Evolutionary conservation across 1,284 basidiomycete genomes (phyloP), one percentile per base, ranked within the genome.

Genomic region (Tilletia indica): DNA sequence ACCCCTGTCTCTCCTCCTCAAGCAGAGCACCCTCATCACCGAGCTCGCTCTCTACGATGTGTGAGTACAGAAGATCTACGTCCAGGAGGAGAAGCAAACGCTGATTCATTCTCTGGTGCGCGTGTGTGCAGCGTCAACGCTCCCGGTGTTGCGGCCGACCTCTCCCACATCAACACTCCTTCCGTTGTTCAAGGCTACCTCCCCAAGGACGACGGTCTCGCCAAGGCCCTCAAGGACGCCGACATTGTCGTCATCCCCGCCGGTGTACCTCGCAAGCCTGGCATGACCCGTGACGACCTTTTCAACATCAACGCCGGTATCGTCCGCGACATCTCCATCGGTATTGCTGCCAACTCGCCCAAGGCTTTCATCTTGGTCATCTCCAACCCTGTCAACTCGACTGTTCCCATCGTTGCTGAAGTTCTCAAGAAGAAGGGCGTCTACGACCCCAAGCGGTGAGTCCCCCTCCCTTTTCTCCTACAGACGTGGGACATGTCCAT

Each of bases 221-320:
- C 90, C 86, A 91, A 91, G 85, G 89, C 90, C 56, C 89, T 99
- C 82, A 89, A 88, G 71, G 93, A 91, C 73, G 94, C 94, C 63
- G 90, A 97, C 78, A 84, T 98, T 76, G 90, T 99, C 81, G 89
- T 99, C 79, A 97, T 99, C 85, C 97, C 97, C 74, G 97, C 96
- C 80, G 96, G 97, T 86, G 91, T 98, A 11, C 96, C 97, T 74
- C 89, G 97, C 80, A 99, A 99, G 85, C 85, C 85, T 36, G 85
- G 85, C 74, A 88, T 89, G 88, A 87, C 86, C 80, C 89, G 94
- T 86, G 25, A 97, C 85, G 92, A 95, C 86, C 88, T 96, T 21
- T 96, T 96, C 90, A 94, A 95, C 88, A 47, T 94, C 89, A 99
- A 99, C 86, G 97, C 94, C 76, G 93, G 93, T 70, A 99, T 99